Evolutionary conservation across 2,329 filamentous ascomycete genomes (phyloP).

Genomic region (Ceratocystis papillata): DNA sequence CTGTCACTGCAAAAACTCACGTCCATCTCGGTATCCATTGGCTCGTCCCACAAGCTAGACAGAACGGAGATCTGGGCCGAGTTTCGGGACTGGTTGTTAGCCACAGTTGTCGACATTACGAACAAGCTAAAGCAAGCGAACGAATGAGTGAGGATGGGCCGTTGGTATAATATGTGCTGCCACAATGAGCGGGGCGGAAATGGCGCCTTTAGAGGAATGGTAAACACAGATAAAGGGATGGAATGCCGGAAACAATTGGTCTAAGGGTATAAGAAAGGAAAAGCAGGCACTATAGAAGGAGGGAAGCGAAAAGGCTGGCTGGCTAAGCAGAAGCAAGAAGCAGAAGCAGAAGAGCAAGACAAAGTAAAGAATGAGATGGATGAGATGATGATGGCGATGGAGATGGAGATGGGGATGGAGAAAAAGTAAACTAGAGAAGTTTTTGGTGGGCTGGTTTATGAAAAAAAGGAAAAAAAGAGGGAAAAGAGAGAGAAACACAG

Average conservation of each 20-base stretch:
- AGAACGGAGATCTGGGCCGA: conserved; percentile 24
- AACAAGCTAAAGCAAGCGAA: neutral
- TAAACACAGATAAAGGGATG: conserved; percentile 14
- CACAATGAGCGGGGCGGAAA: neutral
- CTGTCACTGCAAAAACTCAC: conserved; percentile 7
- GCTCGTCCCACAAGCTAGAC: conserved; percentile 24
- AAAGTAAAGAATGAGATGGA: conserved; percentile 15
- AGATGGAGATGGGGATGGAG: conserved; percentile 10
- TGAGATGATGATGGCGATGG: conserved; percentile 8
- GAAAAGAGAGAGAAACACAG: conserved; percentile 3
- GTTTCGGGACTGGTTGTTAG: conserved; percentile 16
- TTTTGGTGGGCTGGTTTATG: conserved; percentile 15
- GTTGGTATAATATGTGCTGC: neutral
- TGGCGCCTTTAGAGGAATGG: conserved; percentile 4
- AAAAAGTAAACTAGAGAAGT: conserved; percentile 24
- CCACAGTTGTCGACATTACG: neutral
- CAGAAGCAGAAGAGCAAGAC: neutral
- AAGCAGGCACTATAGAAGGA: conserved; percentile 2
- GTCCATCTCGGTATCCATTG: conserved; percentile 12
- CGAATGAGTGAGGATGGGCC: neutral
- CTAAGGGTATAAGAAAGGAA: conserved; percentile 10
- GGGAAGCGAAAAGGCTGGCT: conserved; percentile 6
- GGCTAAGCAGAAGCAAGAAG: no score
- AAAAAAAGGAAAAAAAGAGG: conserved; percentile 13
- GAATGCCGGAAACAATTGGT: conserved; percentile 11